Conservation (phyloP, 257 asterid genomes). For the Lycium barbarum region DNA sequence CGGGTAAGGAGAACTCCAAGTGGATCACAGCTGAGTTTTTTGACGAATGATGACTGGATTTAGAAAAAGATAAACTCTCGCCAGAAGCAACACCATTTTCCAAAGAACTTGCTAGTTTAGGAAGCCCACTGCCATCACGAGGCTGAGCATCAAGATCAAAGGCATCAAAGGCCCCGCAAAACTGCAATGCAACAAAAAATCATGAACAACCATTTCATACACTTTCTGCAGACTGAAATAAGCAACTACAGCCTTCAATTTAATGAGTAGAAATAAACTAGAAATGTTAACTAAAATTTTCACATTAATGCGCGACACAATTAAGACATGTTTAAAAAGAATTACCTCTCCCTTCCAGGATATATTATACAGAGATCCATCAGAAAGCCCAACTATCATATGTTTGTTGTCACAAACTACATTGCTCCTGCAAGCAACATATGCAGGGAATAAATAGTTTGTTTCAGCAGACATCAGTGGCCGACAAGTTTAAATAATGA, state of each 20-base stretch:
- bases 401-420: slow-evolving; percentile 89
- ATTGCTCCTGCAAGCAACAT: slow-evolving; percentile 84
- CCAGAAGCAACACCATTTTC: slow-evolving; percentile 67
- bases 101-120: slow-evolving; percentile 54
- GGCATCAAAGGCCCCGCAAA: slow-evolving; percentile 77
- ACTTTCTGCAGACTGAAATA: not conserved
- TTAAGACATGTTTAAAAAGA: slow-evolving; percentile 14
- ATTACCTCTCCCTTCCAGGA: slow-evolving; percentile 99
- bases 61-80: slow-evolving; percentile 50
- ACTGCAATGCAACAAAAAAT: slow-evolving; percentile 55
- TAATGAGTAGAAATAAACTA: not conserved
- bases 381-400: slow-evolving; percentile 90
- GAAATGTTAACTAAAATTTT: not conserved
- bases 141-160: slow-evolving; percentile 59
- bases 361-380: slow-evolving; percentile 93
- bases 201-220: not conserved
- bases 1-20: slow-evolving; percentile 68
- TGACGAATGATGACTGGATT: slow-evolving; percentile 42
- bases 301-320: not conserved
- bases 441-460: slow-evolving; percentile 4
- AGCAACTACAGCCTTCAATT: not conserved
- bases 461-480: slow-evolving; percentile 5
- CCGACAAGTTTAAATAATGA: not conserved
- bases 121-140: slow-evolving; percentile 50
- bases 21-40: slow-evolving; percentile 67